These are phyloP conservation scores for Xylaria sp. DNA, from an alignment of 2,329 filamentous ascomycete species.

Conservation along the genomic window DNA sequence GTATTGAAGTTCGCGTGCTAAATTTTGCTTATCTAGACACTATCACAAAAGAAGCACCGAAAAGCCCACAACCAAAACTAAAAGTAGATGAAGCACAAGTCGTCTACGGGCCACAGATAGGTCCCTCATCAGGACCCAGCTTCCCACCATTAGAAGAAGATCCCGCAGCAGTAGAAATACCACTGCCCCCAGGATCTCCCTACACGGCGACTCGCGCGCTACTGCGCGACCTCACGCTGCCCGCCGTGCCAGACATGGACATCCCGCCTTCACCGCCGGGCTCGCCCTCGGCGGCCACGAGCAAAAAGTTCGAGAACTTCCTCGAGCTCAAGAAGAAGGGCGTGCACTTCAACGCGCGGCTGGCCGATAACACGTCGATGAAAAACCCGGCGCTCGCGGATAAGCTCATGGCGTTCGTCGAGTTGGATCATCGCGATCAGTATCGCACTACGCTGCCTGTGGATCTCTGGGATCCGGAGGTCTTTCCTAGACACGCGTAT, in stretches of 20 bases:
- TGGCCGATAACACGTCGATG: conserved; percentile 73
- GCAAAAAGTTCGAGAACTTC: conserved; percentile 78
- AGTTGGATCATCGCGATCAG: conserved; percentile 64
- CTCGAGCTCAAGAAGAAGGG: conserved; percentile 80
- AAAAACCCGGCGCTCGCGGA: conserved; percentile 78
- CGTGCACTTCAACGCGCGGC: conserved; percentile 80
- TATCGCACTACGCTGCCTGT: conserved; percentile 71
- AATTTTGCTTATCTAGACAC: conserved; percentile 21
- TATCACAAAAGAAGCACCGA: conserved; percentile 25
- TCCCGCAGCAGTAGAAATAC: conserved; percentile 42
- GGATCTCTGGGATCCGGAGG: conserved; percentile 68
- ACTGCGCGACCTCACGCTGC: conserved; percentile 78
- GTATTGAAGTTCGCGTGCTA: conserved; percentile 12
- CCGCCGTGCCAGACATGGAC: conserved; percentile 75
- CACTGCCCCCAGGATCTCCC: conserved; percentile 65
- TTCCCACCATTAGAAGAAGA: conserved; percentile 51
- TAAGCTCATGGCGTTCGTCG: conserved; percentile 77
- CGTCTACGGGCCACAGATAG: conserved; percentile 49
- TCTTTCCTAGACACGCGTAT: conserved; percentile 66
- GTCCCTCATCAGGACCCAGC: conserved; percentile 41
- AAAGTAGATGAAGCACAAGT: conserved; percentile 36
- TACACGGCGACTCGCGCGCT: conserved; percentile 73
- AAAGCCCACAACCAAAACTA: conserved; percentile 11
- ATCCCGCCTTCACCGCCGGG: conserved; percentile 80
- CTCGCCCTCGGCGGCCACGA: conserved; percentile 63